Evolutionary conservation across 805 yeast genomes (phyloP).

Genomic region (Myxozyma mucilagina): DNA sequence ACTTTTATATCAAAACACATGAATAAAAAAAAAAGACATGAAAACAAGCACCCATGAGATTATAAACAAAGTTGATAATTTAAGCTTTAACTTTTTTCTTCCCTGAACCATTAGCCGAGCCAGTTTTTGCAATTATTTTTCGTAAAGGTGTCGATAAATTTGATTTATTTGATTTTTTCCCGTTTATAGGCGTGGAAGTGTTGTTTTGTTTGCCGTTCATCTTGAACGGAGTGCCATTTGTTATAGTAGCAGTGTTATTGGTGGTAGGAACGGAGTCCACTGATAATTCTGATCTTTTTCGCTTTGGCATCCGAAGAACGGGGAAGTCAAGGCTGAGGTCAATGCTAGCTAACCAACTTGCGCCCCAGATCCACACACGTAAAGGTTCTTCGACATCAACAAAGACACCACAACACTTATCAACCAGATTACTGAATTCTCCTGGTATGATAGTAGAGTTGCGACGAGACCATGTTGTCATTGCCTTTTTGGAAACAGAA

Average conservation of each 20-base stretch:
- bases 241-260: background rate
- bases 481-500: slow-evolving; percentile 41
- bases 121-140: too few relatives aligned
- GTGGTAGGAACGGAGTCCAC: slow-evolving; percentile 36
- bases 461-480: slow-evolving; percentile 75
- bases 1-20: too few relatives aligned
- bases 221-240: background rate
- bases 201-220: background rate
- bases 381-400: slow-evolving; percentile 44
- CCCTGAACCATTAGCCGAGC: too few relatives aligned
- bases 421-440: slow-evolving; percentile 56
- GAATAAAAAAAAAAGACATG: too few relatives aligned
- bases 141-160: too few relatives aligned
- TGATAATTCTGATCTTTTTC: slow-evolving; percentile 51
- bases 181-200: background rate
- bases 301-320: slow-evolving; percentile 36
- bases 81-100: too few relatives aligned
- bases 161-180: too few relatives aligned
- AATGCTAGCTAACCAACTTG: slow-evolving; percentile 75
- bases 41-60: too few relatives aligned
- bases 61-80: too few relatives aligned
- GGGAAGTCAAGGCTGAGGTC: slow-evolving; percentile 59
- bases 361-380: slow-evolving; percentile 83
- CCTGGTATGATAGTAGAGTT: slow-evolving; percentile 76
- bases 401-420: slow-evolving; percentile 74